Conservation (phyloP, 2,329 filamentous ascomycete genomes). For the Anisogramma anomala region DNA sequence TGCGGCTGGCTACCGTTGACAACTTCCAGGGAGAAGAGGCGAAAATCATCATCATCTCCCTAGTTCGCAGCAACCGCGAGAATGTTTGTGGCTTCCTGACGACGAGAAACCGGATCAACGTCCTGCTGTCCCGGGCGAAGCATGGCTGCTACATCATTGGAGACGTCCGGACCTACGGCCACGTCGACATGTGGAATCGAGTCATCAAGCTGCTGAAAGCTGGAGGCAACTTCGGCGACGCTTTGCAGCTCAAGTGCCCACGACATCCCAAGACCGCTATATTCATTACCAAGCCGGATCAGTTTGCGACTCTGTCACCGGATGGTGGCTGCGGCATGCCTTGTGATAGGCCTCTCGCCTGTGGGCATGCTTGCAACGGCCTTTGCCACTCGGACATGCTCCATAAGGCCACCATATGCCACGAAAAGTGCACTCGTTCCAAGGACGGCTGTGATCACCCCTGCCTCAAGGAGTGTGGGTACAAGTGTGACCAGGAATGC, state of each 20-base stretch:
- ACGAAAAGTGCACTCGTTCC: conserved; percentile 31
- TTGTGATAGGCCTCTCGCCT: conserved; percentile 38
- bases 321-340: conserved; percentile 48
- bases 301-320: conserved; percentile 37
- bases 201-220: conserved; percentile 42
- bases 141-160: conserved; percentile 64
- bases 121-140: conserved; percentile 53
- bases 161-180: conserved; percentile 44
- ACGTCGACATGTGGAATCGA: conserved; percentile 51
- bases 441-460: conserved; percentile 32
- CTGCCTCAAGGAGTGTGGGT: conserved; percentile 33
- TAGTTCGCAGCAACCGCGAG: conserved; percentile 56
- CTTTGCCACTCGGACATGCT: conserved; percentile 37
- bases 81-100: conserved; percentile 52
- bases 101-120: conserved; percentile 57
- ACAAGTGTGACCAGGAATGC: conserved; percentile 30
- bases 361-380: conserved; percentile 36
- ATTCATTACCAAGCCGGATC: conserved; percentile 32
- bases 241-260: conserved; percentile 45
- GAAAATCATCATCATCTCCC: conserved; percentile 56
- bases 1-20: conserved; percentile 55
- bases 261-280: conserved; percentile 45
- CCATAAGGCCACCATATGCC: conserved; percentile 35
- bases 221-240: conserved; percentile 34
- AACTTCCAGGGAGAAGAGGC: conserved; percentile 73